Percentiles rank a stretch among this genome's conserved stretches.
phyloP scores from a whole-genome alignment of 78 protist species.

The Pigoraptor vietnamica region DNA sequence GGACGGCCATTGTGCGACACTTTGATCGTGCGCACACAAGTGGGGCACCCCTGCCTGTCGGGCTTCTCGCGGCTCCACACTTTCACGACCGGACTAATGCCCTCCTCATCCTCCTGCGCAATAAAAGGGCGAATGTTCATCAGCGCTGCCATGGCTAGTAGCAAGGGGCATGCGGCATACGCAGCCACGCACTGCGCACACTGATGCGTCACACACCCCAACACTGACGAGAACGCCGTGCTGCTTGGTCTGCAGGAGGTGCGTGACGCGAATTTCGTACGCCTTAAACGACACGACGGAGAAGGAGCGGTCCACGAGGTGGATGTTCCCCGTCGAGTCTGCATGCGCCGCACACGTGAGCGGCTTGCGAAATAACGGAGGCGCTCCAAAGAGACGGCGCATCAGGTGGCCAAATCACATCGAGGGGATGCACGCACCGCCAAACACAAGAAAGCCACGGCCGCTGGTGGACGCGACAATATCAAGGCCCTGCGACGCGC shows the following conservation, averaged over 20 bases:
- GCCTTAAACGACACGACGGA: background rate
- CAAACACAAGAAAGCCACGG: background rate
- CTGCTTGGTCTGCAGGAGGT: slow-evolving; percentile 14
- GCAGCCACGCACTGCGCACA: background rate
- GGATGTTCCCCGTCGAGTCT: background rate
- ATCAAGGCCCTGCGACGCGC: background rate
- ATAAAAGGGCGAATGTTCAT: too few relatives aligned
- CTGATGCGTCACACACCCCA: background rate
- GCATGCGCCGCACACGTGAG: background rate
- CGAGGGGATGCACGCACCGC: background rate
- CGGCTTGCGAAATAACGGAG: background rate
- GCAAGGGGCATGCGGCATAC: background rate
- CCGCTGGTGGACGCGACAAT: background rate
- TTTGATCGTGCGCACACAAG: background rate
- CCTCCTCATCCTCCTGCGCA: background rate
- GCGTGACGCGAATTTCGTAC: background rate
- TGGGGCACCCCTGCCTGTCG: background rate
- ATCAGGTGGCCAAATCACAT: background rate
- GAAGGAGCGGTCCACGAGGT: background rate
- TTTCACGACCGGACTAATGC: background rate
- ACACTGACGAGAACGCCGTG: background rate
- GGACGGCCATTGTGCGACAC: background rate
- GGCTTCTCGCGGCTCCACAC: background rate
- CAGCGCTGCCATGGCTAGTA: background rate
- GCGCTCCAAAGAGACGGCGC: background rate